These are phyloP conservation scores for Emmonsiellopsis sp. DNA, from an alignment of 2,329 filamentous ascomycete genomes.

Conservation along the genomic window DNA sequence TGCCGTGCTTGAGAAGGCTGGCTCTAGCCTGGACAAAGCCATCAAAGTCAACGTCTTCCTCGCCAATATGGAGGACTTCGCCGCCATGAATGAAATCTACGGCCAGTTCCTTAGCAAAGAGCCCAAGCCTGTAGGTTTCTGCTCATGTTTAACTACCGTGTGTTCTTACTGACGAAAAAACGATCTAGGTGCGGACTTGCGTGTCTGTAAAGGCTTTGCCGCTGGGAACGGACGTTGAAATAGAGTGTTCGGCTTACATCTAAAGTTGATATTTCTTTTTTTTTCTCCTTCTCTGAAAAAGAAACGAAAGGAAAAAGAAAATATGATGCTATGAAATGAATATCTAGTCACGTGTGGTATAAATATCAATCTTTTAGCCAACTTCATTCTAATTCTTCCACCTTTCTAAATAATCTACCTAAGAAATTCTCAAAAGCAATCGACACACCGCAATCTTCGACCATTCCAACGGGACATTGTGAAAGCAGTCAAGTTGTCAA, in stretches of 20 bases:
- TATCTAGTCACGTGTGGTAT: too few species aligned
- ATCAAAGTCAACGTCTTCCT: slow-evolving; percentile 61
- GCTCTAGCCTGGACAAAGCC: slow-evolving; percentile 49
- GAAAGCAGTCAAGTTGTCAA: too few species aligned
- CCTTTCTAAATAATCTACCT: too few species aligned
- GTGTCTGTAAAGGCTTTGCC: slow-evolving; percentile 84
- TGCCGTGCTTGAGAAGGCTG: slow-evolving; percentile 51
- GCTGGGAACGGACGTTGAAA: slow-evolving; percentile 79
- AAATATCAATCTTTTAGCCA: too few species aligned
- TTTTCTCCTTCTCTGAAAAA: not conserved
- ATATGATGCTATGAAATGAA: not conserved
- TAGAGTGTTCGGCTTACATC: slow-evolving; percentile 73
- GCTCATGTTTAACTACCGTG: not conserved
- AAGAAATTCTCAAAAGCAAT: too few species aligned
- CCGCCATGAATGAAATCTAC: slow-evolving; percentile 76
- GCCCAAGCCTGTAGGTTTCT: slow-evolving; percentile 5
- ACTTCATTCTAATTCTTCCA: too few species aligned
- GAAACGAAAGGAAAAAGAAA: not conserved
- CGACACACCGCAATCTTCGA: too few species aligned
- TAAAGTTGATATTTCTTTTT: slow-evolving; percentile 21
- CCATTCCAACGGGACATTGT: too few species aligned
- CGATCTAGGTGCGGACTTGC: slow-evolving; percentile 57
- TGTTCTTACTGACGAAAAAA: not conserved
- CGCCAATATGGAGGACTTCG: slow-evolving; percentile 56
- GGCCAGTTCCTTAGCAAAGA: slow-evolving; percentile 46